phyloP scores from a whole-genome alignment of 495 filamentous ascomycete genomes.

The Penicillium nucicola region DNA sequence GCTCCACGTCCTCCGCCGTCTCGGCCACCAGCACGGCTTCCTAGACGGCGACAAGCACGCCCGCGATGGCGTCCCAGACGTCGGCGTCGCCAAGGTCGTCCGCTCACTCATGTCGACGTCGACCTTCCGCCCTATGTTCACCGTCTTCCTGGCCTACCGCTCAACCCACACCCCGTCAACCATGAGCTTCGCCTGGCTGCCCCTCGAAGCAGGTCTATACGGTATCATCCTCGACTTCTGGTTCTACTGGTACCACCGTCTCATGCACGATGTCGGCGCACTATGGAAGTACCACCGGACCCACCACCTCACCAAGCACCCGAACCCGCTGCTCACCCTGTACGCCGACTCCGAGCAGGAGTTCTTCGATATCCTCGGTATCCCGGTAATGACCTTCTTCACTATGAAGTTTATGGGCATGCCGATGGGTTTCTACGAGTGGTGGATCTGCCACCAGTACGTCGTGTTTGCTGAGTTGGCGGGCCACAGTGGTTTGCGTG shows the following conservation, averaged over 20 bases:
- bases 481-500: conserved; percentile 34
- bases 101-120: conserved; percentile 27
- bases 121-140: conserved; percentile 32
- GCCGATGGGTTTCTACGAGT: conserved; percentile 41
- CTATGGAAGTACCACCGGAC: conserved; percentile 42
- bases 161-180: conserved; percentile 13
- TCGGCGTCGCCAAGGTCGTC: conserved; percentile 31
- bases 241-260: conserved; percentile 42
- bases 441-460: conserved; percentile 41
- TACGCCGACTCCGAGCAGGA: conserved; percentile 39
- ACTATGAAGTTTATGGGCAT: conserved; percentile 28
- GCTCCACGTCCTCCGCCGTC: conserved; percentile 26
- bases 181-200: conserved; percentile 29
- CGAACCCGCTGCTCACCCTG: conserved; percentile 32
- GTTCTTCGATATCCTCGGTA: conserved; percentile 36
- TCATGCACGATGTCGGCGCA: conserved; percentile 30
- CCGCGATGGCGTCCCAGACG: conserved; percentile 35
- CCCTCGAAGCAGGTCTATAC: conserved; percentile 31
- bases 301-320: conserved; percentile 41
- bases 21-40: conserved; percentile 32
- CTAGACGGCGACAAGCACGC: conserved; percentile 37
- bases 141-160: conserved; percentile 30
- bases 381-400: conserved; percentile 35
- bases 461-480: conserved; percentile 34
- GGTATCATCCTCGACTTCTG: conserved; percentile 40